Evolutionary conservation across 352 stramenopile genomes (phyloP), one percentile per base, ranked within the genome.

Genomic region (Thalassiosira hispida): DNA sequence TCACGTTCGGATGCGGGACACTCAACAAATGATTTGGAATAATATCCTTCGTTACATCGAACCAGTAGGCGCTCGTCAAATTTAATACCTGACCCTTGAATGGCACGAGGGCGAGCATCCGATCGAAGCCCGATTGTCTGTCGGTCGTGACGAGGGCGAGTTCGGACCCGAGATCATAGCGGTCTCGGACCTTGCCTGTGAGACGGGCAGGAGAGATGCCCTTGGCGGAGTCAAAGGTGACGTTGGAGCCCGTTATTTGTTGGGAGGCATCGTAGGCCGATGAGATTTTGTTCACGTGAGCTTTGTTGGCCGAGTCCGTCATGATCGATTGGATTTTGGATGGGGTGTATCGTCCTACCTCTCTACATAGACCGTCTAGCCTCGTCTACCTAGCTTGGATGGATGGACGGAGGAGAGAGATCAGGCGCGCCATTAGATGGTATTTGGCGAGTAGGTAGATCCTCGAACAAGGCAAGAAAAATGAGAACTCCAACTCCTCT

Each of bases 1-100:
- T 97, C 18, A 98, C 95, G 71, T 98, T 97, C 33, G 97, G 93
- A 86, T 99, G 95, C 6, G 97, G 96, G 51, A 96, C 81, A n/a
- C 85, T 81, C 8, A 99, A 65, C 44, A 99, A 79, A 90, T 99
- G 97, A 92, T 99, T 99, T 42, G 95, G 91, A 77, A 98, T 96
- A 65, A 99, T 98, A 85, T 98, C 89, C 72, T 94, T 90, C 18
- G 96, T 99, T 49, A 96, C 81, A 68, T 98, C 84, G 85, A 99
- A 99, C 97, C 97, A 99, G 70, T 89, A 95, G 18, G 97, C 75
- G 53, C 84, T 93, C 1, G 95, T 98, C 64, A 98, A 89, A 83
- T 98, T 99, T 25, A 99, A 87, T 55, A 99, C 97, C 56, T 95
- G 95, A 56, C 97, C 96, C 76, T 99, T 99, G 93, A 95, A 99